Evolutionary conservation across 441 rosid species (phyloP).

Genomic region (Jatropha podagrica): DNA sequence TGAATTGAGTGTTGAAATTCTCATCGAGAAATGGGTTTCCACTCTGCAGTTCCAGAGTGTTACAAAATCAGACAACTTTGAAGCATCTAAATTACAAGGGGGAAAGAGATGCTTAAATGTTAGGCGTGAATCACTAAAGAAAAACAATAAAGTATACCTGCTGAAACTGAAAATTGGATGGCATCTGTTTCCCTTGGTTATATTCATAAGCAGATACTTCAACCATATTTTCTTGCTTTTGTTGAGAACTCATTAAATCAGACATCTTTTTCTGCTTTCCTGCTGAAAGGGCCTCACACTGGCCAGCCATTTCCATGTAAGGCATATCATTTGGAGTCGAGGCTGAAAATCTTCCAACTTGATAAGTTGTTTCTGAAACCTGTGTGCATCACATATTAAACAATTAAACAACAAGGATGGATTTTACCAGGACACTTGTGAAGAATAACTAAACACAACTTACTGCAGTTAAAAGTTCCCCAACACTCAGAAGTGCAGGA

Average conservation of each 20-base stretch:
- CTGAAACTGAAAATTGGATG: constrained; percentile 19
- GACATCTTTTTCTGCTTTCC: constrained; percentile 87
- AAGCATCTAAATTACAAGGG: not conserved
- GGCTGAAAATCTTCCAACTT: constrained; percentile 69
- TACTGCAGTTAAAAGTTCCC: constrained; percentile 57
- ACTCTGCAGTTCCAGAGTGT: constrained; percentile 35
- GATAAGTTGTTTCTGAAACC: constrained; percentile 69
- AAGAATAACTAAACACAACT: constrained; percentile 26
- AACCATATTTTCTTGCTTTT: constrained; percentile 37
- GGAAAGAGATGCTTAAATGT: no score
- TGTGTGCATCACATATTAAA: constrained; percentile 22
- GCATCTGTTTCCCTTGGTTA: constrained; percentile 24
- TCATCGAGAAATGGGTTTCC: constrained; percentile 62
- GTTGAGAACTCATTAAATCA: constrained; percentile 48
- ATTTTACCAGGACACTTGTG: not conserved
- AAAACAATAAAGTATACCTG: constrained; percentile 17
- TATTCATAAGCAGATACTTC: constrained; percentile 17
- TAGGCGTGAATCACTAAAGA: not conserved
- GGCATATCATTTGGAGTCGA: constrained; percentile 65
- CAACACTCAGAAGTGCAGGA: constrained; percentile 49
- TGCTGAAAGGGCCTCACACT: constrained; percentile 77
- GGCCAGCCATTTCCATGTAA: constrained; percentile 76
- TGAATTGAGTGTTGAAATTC: constrained; percentile 26
- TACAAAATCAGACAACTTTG: not conserved
- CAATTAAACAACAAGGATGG: not conserved